Conservation (phyloP, 371 early-diverging fungal species). For the Thermomucor indicae-seudaticae region DNA sequence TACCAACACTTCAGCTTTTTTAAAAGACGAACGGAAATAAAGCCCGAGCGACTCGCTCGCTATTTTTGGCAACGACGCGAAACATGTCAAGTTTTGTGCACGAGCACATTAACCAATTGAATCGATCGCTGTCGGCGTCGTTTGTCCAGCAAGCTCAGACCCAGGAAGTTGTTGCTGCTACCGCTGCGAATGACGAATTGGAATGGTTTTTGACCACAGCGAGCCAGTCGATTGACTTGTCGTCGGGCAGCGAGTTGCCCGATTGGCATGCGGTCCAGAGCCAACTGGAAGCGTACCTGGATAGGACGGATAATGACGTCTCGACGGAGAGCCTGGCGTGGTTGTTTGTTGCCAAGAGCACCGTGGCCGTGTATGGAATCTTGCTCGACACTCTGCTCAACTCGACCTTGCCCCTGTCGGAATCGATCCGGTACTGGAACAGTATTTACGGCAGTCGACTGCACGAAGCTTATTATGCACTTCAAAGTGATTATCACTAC, state of each 20-base stretch:
- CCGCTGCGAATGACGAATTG: slow-evolving; percentile 2
- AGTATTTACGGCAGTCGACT: slow-evolving; percentile 45
- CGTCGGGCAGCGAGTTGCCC: slow-evolving; percentile 9
- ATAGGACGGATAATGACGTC: background rate
- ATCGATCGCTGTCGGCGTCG: slow-evolving; percentile 7
- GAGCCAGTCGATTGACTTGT: slow-evolving; percentile 25
- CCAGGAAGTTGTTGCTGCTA: background rate
- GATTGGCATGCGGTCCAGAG: slow-evolving; percentile 16
- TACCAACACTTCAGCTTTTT: too few species aligned
- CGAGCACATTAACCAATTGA: slow-evolving; percentile 15
- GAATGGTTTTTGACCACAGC: slow-evolving; percentile 23
- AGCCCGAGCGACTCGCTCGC: too few species aligned
- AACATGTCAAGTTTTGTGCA: slow-evolving; percentile 18
- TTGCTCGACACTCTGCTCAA: slow-evolving; percentile 56
- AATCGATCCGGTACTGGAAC: slow-evolving; percentile 70
- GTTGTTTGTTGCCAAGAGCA: slow-evolving; percentile 54
- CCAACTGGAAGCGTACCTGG: slow-evolving; percentile 14
- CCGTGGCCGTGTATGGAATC: slow-evolving; percentile 59
- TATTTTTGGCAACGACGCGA: background rate
- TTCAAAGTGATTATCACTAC: slow-evolving; percentile 45
- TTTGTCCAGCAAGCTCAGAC: slow-evolving; percentile 5
- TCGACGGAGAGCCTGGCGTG: slow-evolving; percentile 33
- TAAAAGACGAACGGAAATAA: too few species aligned
- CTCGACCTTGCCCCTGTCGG: slow-evolving; percentile 59
- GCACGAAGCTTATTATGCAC: slow-evolving; percentile 49